A percentile compares a stretch with the other conserved stretches of the same genome.
Evolutionary conservation across 2,329 filamentous ascomycete genomes (phyloP).

Genomic region (Periconia digitata): DNA sequence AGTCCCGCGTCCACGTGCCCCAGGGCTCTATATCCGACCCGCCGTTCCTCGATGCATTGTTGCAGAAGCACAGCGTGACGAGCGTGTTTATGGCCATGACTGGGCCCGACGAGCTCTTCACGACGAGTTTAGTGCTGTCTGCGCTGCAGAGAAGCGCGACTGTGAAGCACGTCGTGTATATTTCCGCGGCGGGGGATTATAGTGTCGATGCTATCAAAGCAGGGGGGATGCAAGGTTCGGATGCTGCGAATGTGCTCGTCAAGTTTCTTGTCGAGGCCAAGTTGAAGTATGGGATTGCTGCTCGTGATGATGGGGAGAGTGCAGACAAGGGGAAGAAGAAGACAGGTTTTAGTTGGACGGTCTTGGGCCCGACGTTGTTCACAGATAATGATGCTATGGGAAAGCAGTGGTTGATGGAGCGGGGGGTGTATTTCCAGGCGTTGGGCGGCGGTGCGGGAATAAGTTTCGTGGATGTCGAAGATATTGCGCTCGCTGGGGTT

Average conservation of each 20-base stretch:
- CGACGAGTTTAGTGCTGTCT: too few species aligned
- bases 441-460: constrained; percentile 1
- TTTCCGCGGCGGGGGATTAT: neutral
- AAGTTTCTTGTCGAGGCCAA: constrained; percentile 7
- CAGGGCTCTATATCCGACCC: constrained; percentile 1
- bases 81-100: constrained; percentile 3
- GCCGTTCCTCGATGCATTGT: neutral
- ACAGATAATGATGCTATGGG: neutral
- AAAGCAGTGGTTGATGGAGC: neutral
- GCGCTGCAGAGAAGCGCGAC: too few species aligned
- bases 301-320: constrained; percentile 1
- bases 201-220: neutral
- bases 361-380: neutral
- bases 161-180: constrained; percentile 4
- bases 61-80: constrained; percentile 2
- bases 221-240: neutral
- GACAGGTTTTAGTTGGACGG: constrained; percentile 1
- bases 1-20: neutral
- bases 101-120: constrained; percentile 5
- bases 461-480: constrained; percentile 5
- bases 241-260: constrained; percentile 1
- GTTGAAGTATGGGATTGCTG: constrained; percentile 1
- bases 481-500: constrained; percentile 5
- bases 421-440: neutral
- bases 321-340: too few species aligned